Conservation (phyloP, 1,284 basidiomycete genomes). For the Ceratobasidium papillatum region DNA sequence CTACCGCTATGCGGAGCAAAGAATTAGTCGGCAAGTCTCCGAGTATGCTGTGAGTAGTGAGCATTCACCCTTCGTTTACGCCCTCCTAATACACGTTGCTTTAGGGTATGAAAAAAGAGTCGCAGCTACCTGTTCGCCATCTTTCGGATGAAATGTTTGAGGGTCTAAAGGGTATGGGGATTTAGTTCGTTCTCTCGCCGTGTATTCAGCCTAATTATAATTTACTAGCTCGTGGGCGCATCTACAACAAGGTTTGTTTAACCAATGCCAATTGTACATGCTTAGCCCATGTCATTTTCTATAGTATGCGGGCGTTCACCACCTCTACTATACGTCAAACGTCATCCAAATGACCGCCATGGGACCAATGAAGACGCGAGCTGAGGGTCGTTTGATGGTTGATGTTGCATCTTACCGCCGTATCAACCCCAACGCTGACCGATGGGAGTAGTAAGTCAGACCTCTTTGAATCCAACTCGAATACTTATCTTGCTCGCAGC, state of each 20-base stretch:
- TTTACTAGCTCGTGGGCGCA: conserved; percentile 20
- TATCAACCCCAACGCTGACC: conserved; percentile 42
- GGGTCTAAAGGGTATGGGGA: conserved; percentile 10
- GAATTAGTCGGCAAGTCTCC: conserved; percentile 30
- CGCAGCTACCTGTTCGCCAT: conserved; percentile 23
- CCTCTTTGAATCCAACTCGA: not conserved
- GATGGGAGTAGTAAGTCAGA: conserved; percentile 37
- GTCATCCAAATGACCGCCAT: conserved; percentile 35
- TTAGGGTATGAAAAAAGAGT: conserved; percentile 33
- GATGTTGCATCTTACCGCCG: conserved; percentile 41
- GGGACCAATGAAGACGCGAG: conserved; percentile 27
- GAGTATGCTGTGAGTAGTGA: conserved; percentile 18
- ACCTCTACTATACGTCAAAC: conserved; percentile 34
- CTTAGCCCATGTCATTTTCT: not conserved
- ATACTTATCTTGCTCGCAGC: conserved; percentile 9
- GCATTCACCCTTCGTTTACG: not conserved
- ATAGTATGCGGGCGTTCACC: conserved; percentile 35
- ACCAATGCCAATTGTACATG: not conserved
- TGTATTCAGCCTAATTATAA: not conserved
- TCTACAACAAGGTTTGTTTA: conserved; percentile 26
- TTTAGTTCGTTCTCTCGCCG: not conserved
- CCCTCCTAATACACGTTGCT: not conserved
- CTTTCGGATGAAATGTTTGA: conserved; percentile 33
- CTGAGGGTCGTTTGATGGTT: conserved; percentile 44
- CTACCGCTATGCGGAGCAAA: conserved; percentile 31